phyloP scores from a whole-genome alignment of 108 stramenopile species.

The Cyclostephanos tholiformis region DNA sequence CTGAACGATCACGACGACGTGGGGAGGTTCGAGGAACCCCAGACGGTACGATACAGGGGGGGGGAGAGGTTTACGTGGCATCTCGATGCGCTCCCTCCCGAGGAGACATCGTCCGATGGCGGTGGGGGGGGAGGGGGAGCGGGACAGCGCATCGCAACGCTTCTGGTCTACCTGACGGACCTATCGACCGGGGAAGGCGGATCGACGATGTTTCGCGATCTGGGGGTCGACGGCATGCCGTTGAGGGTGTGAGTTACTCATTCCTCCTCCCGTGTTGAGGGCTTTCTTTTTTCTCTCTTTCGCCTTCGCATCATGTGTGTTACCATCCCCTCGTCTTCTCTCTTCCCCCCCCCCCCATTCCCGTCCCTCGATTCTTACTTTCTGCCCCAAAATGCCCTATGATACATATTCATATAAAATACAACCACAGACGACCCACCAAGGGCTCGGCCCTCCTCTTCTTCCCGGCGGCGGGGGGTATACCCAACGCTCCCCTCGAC shows the following conservation, averaged over 20 bases:
- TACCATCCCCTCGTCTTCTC: not conserved
- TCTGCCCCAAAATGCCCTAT: too few species aligned
- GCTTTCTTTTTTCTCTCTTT: not conserved
- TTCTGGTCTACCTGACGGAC: constrained; percentile 80
- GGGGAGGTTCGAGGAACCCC: constrained; percentile 77
- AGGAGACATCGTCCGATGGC: constrained; percentile 21
- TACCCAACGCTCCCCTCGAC: constrained; percentile 74
- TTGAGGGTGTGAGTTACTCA: constrained; percentile 54
- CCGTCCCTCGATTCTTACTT: not conserved
- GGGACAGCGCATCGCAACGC: constrained; percentile 78
- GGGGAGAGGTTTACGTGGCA: constrained; percentile 89
- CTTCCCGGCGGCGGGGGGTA: constrained; percentile 84
- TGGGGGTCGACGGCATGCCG: constrained; percentile 42
- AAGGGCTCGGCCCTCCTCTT: constrained; percentile 83
- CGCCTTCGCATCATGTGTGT: not conserved
- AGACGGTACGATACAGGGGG: constrained; percentile 76
- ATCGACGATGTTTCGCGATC: constrained; percentile 83
- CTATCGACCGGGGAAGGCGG: constrained; percentile 61
- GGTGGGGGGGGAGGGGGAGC: constrained; percentile 20
- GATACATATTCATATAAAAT: too few species aligned
- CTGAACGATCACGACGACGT: constrained; percentile 53
- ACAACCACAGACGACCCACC: constrained; percentile 54
- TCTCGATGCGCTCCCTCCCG: constrained; percentile 73
- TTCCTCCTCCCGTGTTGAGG: too few species aligned
- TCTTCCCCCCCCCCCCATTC: not conserved